Percentiles rank a stretch among this genome's conserved stretches.
These are phyloP conservation scores for Botrytis fragariae DNA, from an alignment of 2,329 filamentous ascomycete genomes.

Conservation along the genomic window DNA sequence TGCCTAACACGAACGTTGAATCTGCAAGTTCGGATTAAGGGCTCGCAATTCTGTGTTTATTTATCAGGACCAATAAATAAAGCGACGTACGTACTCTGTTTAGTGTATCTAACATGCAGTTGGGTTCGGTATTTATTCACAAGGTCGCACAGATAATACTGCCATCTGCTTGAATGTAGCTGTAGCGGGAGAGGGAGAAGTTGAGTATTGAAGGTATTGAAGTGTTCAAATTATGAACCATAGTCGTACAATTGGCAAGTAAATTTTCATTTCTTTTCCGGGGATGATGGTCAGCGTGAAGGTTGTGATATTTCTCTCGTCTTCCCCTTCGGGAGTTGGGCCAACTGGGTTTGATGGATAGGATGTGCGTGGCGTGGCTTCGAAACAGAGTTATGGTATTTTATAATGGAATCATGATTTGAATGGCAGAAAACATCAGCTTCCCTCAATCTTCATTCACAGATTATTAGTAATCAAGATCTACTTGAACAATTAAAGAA, in stretches of 20 bases:
- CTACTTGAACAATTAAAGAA: background rate
- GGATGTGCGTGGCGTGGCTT: background rate
- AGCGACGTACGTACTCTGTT: background rate
- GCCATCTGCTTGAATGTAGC: background rate
- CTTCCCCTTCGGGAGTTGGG: background rate
- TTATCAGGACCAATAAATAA: background rate
- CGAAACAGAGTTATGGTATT: background rate
- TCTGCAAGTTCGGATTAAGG: too few relatives aligned
- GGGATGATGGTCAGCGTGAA: background rate
- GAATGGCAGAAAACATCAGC: background rate
- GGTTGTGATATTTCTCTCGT: background rate
- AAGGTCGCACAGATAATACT: background rate
- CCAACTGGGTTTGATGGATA: background rate
- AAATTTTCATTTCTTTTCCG: background rate
- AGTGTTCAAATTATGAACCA: background rate
- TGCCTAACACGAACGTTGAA: too few relatives aligned
- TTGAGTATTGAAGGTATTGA: background rate
- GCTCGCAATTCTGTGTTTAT: background rate
- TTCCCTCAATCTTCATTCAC: background rate
- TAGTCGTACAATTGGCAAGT: background rate
- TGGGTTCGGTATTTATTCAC: background rate
- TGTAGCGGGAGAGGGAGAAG: background rate
- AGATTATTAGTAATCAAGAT: background rate
- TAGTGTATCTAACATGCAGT: background rate
- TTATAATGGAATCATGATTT: background rate